Percentiles rank a stretch among this genome's conserved stretches.
Conservation (phyloP, 257 asterid genomes). For the Henckelia pumila region DNA sequence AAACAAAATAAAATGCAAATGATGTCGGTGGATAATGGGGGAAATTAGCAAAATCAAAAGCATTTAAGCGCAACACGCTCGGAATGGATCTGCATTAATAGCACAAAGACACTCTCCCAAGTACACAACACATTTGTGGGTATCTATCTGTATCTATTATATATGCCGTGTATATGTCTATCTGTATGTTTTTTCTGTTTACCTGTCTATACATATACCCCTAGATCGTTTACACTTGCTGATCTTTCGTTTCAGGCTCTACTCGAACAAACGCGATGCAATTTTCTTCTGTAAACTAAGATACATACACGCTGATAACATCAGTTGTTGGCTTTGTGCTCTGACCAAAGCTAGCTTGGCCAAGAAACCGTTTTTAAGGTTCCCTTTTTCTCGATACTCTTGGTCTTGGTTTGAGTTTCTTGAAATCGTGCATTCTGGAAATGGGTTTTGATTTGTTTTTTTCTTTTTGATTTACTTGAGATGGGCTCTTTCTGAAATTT, state of each 20-base stretch:
- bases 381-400: constrained; percentile 32
- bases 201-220: constrained; percentile 35
- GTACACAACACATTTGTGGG: constrained; percentile 5
- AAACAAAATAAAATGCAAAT: background rate
- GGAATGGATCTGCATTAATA: background rate
- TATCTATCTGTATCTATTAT: constrained; percentile 5
- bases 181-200: background rate
- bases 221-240: constrained; percentile 31
- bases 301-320: constrained; percentile 28
- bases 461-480: background rate
- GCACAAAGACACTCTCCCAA: background rate
- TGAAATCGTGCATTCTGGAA: background rate
- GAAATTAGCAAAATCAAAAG: background rate
- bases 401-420: constrained; percentile 32
- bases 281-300: constrained; percentile 3
- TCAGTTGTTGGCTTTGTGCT: constrained; percentile 34
- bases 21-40: background rate
- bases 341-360: constrained; percentile 43
- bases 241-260: constrained; percentile 34
- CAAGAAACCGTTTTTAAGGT: constrained; percentile 41
- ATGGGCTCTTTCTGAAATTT: background rate
- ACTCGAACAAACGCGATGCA: constrained; percentile 31
- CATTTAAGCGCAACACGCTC: background rate
- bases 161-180: background rate
- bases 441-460: background rate